Conservation (phyloP, 2,329 filamentous ascomycete species). For the Aspergillus puulaauensis region DNA sequence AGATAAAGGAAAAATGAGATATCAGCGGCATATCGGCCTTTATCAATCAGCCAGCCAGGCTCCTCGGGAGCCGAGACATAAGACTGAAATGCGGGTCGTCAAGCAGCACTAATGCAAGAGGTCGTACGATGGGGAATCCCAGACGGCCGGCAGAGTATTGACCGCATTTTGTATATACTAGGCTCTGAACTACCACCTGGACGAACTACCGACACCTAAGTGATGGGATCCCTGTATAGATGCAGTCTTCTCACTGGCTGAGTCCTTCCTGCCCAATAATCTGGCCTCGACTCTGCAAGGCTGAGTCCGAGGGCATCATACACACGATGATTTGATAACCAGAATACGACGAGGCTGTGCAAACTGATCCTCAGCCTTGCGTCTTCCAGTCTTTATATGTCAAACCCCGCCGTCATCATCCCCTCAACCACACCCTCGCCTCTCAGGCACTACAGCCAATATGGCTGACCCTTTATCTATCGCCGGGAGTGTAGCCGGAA, state of each 20-base stretch:
- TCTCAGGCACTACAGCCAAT: not conserved
- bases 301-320: not conserved
- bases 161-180: not conserved
- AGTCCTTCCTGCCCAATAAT: not conserved
- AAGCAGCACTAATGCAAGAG: not conserved
- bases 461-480: not conserved
- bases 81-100: not conserved
- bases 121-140: not conserved
- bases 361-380: not conserved
- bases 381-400: too few species aligned
- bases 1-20: not conserved
- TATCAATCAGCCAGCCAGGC: not conserved
- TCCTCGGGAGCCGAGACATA: not conserved
- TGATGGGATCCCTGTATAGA: not conserved
- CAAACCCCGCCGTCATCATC: not conserved
- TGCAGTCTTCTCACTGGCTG: not conserved
- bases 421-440: not conserved
- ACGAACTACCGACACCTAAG: too few species aligned
- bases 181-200: too few species aligned
- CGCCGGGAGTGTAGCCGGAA: not conserved
- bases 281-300: not conserved
- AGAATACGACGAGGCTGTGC: not conserved
- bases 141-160: not conserved
- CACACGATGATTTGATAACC: not conserved
- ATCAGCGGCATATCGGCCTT: not conserved